Evolutionary conservation across 2,329 filamentous ascomycete species (phyloP).

Genomic region (Leptographium lundbergii): DNA sequence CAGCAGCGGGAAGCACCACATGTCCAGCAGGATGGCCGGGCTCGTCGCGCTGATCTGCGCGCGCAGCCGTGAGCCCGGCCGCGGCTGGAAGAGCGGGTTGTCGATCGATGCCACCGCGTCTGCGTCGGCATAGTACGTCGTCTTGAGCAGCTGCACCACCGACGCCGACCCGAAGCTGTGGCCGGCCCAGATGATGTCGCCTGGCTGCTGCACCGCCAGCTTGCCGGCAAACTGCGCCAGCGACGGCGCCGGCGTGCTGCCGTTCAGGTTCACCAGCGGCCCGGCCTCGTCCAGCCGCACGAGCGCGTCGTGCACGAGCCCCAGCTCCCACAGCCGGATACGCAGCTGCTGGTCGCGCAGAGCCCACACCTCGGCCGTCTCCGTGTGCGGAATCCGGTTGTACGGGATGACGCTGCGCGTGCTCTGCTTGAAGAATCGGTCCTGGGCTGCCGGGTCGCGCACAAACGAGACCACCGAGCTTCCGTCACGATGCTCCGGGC

Average conservation of each 20-base stretch:
- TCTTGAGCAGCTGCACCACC: constrained; percentile 65
- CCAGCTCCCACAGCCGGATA: constrained; percentile 69
- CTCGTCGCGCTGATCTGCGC: constrained; percentile 56
- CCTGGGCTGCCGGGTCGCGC: constrained; percentile 42
- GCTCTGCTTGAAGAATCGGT: constrained; percentile 22
- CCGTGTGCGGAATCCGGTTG: constrained; percentile 45
- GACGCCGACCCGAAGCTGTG: constrained; percentile 75
- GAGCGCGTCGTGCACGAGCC: constrained; percentile 55
- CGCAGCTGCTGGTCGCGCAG: constrained; percentile 59
- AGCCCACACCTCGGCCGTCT: constrained; percentile 51
- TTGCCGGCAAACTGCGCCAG: constrained; percentile 46
- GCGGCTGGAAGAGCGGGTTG: constrained; percentile 49
- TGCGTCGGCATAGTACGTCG: constrained; percentile 51
- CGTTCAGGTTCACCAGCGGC: constrained; percentile 39
- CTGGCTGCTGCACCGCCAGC: constrained; percentile 56
- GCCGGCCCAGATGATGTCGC: constrained; percentile 61
- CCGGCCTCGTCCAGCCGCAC: constrained; percentile 48
- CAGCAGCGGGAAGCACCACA: constrained; percentile 66
- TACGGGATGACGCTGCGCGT: constrained; percentile 31
- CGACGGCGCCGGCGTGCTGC: constrained; percentile 27
- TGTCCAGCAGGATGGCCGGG: constrained; percentile 59
- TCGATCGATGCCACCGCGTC: constrained; percentile 33
- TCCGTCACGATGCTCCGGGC: constrained; percentile 73
- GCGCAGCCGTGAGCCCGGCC: constrained; percentile 39
- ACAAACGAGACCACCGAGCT: constrained; percentile 65